Percentiles rank a stretch among this genome's conserved stretches.
These are phyloP conservation scores for Carex pumila DNA, from an alignment of 176 grass and related monocot species.

Conservation along the genomic window DNA sequence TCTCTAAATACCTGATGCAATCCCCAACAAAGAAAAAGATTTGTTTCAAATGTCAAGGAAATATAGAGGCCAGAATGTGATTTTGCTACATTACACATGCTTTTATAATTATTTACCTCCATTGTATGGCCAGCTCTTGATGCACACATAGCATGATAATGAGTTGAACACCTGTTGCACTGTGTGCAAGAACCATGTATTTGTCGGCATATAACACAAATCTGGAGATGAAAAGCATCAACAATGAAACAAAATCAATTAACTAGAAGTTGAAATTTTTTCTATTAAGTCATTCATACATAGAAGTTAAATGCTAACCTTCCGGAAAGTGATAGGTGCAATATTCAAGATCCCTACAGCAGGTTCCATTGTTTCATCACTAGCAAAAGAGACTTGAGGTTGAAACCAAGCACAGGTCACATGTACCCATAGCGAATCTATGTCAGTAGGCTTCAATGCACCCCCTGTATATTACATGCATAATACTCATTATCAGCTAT, in stretches of 20 bases:
- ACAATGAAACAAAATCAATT: slow-evolving; percentile 11
- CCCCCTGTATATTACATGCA: slow-evolving; percentile 50
- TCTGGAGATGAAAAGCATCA: slow-evolving; percentile 38
- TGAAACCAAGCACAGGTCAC: slow-evolving; percentile 99
- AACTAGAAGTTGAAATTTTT: not conserved
- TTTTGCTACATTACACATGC: not conserved
- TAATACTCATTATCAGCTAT: slow-evolving; percentile 2
- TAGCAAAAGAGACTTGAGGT: slow-evolving; percentile 90
- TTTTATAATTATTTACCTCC: slow-evolving; percentile 65
- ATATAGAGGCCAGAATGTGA: not conserved
- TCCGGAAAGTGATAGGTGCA: slow-evolving; percentile 69
- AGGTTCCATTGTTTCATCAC: slow-evolving; percentile 95
- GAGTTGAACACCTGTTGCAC: slow-evolving; percentile 91
- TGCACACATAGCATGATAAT: slow-evolving; percentile 99
- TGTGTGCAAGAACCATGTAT: slow-evolving; percentile 98
- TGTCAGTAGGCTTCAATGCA: slow-evolving; percentile 85
- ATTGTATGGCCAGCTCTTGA: slow-evolving; percentile 90
- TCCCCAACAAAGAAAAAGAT: not conserved
- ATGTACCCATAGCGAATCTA: slow-evolving; percentile 89
- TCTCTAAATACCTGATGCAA: not conserved
- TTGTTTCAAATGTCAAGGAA: not conserved
- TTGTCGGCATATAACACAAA: slow-evolving; percentile 95
- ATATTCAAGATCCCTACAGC: slow-evolving; percentile 90
- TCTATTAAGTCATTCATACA: not conserved
- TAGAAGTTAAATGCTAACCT: slow-evolving; percentile 41